Conservation (phyloP, 495 filamentous ascomycete species). For the Mytilinidion resinicola region DNA sequence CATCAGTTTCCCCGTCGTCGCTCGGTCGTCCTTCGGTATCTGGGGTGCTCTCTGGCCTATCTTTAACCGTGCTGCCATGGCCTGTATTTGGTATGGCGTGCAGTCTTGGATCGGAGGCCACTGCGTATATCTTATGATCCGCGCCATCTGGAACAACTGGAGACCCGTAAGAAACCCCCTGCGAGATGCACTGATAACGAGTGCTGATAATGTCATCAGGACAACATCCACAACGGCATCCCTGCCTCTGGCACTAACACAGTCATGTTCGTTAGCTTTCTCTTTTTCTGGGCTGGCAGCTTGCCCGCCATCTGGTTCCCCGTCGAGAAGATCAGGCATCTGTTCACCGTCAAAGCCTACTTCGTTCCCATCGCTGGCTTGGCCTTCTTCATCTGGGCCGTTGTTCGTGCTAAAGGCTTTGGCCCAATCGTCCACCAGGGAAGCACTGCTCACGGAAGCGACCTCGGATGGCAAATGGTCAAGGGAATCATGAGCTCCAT, state of each 20-base stretch:
- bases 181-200: not conserved
- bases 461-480: conserved; percentile 74
- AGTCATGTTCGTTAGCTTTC: conserved; percentile 52
- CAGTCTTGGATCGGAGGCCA: conserved; percentile 72
- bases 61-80: conserved; percentile 78
- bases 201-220: not conserved
- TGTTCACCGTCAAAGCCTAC: conserved; percentile 87
- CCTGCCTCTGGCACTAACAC: conserved; percentile 66
- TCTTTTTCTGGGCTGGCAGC: conserved; percentile 49
- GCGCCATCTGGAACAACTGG: conserved; percentile 32
- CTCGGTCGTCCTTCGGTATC: conserved; percentile 36
- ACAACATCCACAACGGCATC: conserved; percentile 61
- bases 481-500: conserved; percentile 82
- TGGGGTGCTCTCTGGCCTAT: conserved; percentile 69
- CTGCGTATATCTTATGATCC: conserved; percentile 38
- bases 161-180: conserved; percentile 11
- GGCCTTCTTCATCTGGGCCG: conserved; percentile 85
- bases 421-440: conserved; percentile 79
- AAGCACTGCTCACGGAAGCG: conserved; percentile 56
- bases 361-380: conserved; percentile 79
- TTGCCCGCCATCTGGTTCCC: conserved; percentile 61
- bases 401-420: conserved; percentile 74
- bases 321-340: conserved; percentile 68
- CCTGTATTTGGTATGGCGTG: conserved; percentile 83
- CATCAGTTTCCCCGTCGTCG: conserved; percentile 38